phyloP scores from a whole-genome alignment of 495 filamentous ascomycete species.

The Eremomyces bilateralis region DNA sequence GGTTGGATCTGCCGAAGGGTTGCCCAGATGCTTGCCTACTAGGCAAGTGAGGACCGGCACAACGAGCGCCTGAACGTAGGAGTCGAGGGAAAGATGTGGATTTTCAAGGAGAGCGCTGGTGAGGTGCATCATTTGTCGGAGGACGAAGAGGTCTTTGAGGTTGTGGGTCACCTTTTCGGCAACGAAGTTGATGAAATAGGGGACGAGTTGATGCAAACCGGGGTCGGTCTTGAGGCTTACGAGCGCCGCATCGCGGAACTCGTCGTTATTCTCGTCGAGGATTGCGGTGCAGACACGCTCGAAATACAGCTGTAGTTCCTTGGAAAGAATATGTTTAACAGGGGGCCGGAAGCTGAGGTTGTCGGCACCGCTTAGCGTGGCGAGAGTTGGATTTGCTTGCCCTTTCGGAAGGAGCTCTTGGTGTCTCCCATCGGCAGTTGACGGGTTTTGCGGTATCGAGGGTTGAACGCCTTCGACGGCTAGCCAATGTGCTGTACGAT shows the following conservation, averaged over 20 bases:
- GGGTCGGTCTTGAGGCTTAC: conserved; percentile 67
- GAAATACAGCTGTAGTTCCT: conserved; percentile 93
- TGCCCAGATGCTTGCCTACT: conserved; percentile 62
- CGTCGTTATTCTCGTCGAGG: conserved; percentile 62
- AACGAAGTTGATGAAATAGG: conserved; percentile 90
- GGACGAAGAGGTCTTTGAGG: conserved; percentile 63
- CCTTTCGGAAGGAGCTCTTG: conserved; percentile 78
- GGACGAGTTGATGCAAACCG: conserved; percentile 79
- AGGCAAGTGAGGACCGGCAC: conserved; percentile 82
- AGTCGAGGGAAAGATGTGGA: conserved; percentile 58
- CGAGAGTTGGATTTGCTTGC: conserved; percentile 59
- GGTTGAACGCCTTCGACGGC: conserved; percentile 92
- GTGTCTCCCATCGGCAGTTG: conserved; percentile 53
- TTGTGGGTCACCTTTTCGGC: conserved; percentile 84
- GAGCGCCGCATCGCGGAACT: conserved; percentile 66
- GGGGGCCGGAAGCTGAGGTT: conserved; percentile 66
- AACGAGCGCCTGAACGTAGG: conserved; percentile 72
- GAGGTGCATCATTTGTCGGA: conserved; percentile 80
- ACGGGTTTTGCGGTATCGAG: conserved; percentile 86
- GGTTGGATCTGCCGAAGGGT: conserved; percentile 18
- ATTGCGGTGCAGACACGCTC: conserved; percentile 76
- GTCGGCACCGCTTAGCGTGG: conserved; percentile 63
- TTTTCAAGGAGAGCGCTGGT: conserved; percentile 67
- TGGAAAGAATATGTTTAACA: conserved; percentile 86
- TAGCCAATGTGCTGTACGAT: conserved; percentile 62